Conservation (phyloP, 768 basidiomycete genomes). For the Lactarius tabidus region DNA sequence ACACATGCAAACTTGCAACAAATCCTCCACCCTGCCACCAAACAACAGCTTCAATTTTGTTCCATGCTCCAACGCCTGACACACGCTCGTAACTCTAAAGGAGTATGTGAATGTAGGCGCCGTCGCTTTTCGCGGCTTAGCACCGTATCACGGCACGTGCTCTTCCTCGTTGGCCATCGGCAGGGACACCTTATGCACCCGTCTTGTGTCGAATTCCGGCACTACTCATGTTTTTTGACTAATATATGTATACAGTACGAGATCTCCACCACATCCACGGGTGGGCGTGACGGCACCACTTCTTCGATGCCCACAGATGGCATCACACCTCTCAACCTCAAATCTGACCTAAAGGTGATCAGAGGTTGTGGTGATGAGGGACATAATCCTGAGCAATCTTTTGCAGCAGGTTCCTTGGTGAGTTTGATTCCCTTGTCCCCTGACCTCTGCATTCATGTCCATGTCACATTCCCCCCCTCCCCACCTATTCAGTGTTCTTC, state of each 20-base stretch:
- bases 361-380: slow-evolving; percentile 18
- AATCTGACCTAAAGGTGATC: slow-evolving; percentile 10
- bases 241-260: slow-evolving; percentile 9
- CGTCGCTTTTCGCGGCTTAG: too few relatives aligned
- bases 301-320: slow-evolving; percentile 12
- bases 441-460: too few relatives aligned
- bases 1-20: background rate
- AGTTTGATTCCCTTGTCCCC: background rate
- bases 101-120: too few relatives aligned
- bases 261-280: slow-evolving; percentile 11
- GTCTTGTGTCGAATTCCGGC: background rate
- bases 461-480: too few relatives aligned
- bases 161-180: too few relatives aligned
- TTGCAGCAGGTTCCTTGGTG: slow-evolving; percentile 34
- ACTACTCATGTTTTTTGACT: background rate
- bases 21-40: background rate
- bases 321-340: slow-evolving; percentile 16
- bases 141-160: too few relatives aligned
- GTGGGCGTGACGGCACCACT: slow-evolving; percentile 17
- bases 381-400: slow-evolving; percentile 25
- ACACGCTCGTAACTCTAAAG: slow-evolving; percentile 18
- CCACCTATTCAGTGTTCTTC: slow-evolving; percentile 70
- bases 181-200: slow-evolving; percentile 15
- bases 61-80: background rate
- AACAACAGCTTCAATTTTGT: background rate